A percentile compares a stretch with the other conserved stretches of the same genome.
Evolutionary conservation across 2,329 filamentous ascomycete genomes (phyloP).

Genomic region (Pestalotiopsis sp.): DNA sequence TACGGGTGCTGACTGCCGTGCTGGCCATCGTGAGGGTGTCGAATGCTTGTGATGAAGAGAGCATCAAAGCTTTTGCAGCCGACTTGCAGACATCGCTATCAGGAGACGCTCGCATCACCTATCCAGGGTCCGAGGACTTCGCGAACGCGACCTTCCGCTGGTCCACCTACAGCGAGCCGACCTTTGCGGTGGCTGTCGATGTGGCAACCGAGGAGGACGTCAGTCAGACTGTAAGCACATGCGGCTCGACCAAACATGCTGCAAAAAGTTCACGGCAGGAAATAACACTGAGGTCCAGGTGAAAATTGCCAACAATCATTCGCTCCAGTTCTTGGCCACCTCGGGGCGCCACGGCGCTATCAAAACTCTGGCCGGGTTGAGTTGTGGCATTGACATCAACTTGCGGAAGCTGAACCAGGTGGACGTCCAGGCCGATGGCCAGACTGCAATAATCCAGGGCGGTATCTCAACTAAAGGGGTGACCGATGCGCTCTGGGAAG

Average conservation of each 20-base stretch:
- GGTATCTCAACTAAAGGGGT: constrained; percentile 49
- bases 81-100: constrained; percentile 20
- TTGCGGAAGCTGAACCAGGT: constrained; percentile 47
- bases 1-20: neutral
- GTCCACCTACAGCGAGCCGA: constrained; percentile 33
- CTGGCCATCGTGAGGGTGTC: neutral
- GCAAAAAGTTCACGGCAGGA: neutral
- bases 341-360: constrained; percentile 56
- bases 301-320: constrained; percentile 47
- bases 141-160: constrained; percentile 29
- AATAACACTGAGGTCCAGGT: constrained; percentile 33
- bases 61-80: neutral
- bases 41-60: neutral
- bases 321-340: constrained; percentile 53
- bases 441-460: constrained; percentile 50
- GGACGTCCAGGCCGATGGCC: constrained; percentile 40
- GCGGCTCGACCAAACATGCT: neutral
- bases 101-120: constrained; percentile 27
- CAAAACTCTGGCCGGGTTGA: constrained; percentile 49
- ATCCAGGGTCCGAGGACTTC: constrained; percentile 31
- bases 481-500: constrained; percentile 50
- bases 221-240: constrained; percentile 33
- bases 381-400: constrained; percentile 52
- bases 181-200: constrained; percentile 35
- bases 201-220: constrained; percentile 38